These are phyloP conservation scores for Dalbergia cultrata DNA, from an alignment of 306 rosid genomes.

Conservation along the genomic window DNA sequence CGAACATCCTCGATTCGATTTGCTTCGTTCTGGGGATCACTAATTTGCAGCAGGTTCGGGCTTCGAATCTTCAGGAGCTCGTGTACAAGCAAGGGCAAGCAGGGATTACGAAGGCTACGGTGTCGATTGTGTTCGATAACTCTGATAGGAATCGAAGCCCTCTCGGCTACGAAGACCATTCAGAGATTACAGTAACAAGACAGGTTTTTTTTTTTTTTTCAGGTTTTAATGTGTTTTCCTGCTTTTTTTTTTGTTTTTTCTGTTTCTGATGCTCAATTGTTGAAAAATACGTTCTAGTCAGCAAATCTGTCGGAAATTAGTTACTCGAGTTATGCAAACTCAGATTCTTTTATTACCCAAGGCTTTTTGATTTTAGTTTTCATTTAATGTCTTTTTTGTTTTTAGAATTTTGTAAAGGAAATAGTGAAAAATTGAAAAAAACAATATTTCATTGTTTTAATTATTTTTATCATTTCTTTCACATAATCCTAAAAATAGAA, in stretches of 20 bases:
- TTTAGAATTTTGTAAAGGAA: no score
- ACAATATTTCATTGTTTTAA: no score
- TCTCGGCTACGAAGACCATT: conserved; percentile 81
- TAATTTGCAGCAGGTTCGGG: conserved; percentile 92
- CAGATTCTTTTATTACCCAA: no score
- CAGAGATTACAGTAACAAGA: conserved; percentile 88
- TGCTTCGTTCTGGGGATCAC: conserved; percentile 94
- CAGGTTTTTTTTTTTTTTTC: conserved; percentile 61
- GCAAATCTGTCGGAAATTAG: no score
- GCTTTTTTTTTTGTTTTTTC: conserved; percentile 20
- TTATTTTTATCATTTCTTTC: no score
- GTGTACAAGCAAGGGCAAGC: conserved; percentile 99
- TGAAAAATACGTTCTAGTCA: no score
- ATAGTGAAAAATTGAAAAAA: no score
- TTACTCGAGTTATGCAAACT: no score
- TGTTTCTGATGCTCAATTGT: not conserved
- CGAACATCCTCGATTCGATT: conserved; percentile 91
- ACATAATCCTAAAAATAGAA: no score
- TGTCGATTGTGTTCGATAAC: conserved; percentile 85
- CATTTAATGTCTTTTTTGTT: no score
- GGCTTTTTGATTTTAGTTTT: no score
- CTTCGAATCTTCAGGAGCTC: conserved; percentile 94
- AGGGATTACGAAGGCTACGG: conserved; percentile 96
- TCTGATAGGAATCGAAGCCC: conserved; percentile 79
- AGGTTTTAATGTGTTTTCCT: no score